Percentiles rank a stretch among this genome's conserved stretches.
phyloP scores from a whole-genome alignment of 371 early-diverging fungal species.

The Haplosporangium sp. region DNA sequence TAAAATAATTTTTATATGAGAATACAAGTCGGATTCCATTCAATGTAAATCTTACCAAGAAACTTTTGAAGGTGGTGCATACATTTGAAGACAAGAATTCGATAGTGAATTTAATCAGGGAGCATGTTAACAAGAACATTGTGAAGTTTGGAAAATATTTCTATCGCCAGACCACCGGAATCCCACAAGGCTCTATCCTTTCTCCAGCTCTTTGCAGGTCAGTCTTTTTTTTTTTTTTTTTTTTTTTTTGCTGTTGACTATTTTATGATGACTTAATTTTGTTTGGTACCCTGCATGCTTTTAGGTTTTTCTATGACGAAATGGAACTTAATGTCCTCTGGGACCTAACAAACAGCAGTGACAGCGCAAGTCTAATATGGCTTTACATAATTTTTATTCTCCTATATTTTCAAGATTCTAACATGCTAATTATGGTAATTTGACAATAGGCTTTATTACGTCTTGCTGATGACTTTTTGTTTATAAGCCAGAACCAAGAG shows the following conservation, averaged over 20 bases:
- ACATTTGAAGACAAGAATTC: constrained; percentile 26
- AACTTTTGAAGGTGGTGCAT: constrained; percentile 23
- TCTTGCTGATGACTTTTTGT: constrained; percentile 87
- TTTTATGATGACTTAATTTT: no score
- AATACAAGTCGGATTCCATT: not conserved
- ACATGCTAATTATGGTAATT: not conserved
- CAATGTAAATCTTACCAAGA: not conserved
- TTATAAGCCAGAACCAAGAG: constrained; percentile 64
- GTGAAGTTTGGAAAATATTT: constrained; percentile 68
- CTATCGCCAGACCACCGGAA: constrained; percentile 79
- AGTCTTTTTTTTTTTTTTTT: not conserved
- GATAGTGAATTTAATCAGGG: constrained; percentile 60
- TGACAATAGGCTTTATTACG: constrained; percentile 70
- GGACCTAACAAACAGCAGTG: constrained; percentile 30
- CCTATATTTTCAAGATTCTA: not conserved
- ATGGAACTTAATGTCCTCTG: constrained; percentile 70
- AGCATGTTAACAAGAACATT: constrained; percentile 72
- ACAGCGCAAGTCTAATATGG: constrained; percentile 25
- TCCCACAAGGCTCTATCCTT: constrained; percentile 91
- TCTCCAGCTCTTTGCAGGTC: constrained; percentile 89
- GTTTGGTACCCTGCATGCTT: not conserved
- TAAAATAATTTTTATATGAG: not conserved
- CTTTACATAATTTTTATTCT: not conserved
- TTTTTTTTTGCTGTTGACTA: no score
- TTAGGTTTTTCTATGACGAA: constrained; percentile 78